Evolutionary conservation across 345 rosid genomes (phyloP).

Genomic region (Salix dunnii): DNA sequence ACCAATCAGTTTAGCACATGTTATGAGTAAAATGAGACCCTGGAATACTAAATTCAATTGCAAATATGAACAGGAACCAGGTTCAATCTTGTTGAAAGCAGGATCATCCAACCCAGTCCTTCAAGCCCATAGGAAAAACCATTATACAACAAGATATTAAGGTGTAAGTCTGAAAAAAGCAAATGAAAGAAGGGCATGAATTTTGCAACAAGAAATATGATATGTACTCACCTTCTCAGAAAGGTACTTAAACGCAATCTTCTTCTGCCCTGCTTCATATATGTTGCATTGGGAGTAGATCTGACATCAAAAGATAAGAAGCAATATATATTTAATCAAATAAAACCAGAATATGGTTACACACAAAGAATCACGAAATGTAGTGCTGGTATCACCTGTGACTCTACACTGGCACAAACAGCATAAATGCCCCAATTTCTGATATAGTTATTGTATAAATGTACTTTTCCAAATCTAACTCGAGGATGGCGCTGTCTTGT

Average conservation of each 20-base stretch:
- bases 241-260: constrained; percentile 82
- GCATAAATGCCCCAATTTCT: constrained; percentile 91
- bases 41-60: background rate
- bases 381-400: constrained; percentile 52
- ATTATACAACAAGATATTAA: background rate
- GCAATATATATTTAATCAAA: background rate
- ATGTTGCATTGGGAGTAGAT: constrained; percentile 90
- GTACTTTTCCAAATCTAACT: constrained; percentile 79
- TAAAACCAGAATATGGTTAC: background rate
- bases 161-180: background rate
- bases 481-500: constrained; percentile 94
- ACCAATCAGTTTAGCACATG: background rate
- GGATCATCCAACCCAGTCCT: background rate
- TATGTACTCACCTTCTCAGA: constrained; percentile 56
- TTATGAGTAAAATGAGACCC: background rate
- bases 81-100: background rate
- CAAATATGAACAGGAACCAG: background rate
- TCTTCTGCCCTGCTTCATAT: constrained; percentile 91
- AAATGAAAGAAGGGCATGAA: background rate
- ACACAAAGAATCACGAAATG: background rate
- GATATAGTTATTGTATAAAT: constrained; percentile 83
- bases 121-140: background rate
- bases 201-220: background rate
- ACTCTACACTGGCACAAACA: constrained; percentile 85
- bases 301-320: constrained; percentile 29